phyloP scores from a whole-genome alignment of 148 eudicot species.

The Cornus suecica region DNA sequence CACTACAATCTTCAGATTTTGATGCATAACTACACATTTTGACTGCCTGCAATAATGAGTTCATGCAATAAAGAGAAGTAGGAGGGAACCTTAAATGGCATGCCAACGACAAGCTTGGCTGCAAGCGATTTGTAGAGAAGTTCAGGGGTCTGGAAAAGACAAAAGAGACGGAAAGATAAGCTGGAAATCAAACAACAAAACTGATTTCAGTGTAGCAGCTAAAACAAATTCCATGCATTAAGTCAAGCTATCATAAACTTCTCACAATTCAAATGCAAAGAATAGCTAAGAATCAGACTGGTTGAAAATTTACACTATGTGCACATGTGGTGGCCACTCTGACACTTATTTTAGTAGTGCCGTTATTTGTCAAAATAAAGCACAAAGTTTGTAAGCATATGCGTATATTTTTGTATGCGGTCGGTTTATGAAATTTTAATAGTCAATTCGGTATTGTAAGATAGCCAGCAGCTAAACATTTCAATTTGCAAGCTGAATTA shows the following conservation, averaged over 20 bases:
- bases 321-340: too few species aligned
- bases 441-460: not conserved
- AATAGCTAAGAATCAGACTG: not conserved
- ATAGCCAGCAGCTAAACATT: not conserved
- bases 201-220: not conserved
- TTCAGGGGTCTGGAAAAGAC: constrained; percentile 65
- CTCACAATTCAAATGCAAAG: not conserved
- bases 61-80: not conserved
- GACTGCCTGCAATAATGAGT: not conserved
- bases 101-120: constrained; percentile 86
- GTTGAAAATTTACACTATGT: not conserved
- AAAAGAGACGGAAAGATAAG: constrained; percentile 8
- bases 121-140: constrained; percentile 83
- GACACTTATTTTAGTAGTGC: too few species aligned
- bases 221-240: not conserved
- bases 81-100: constrained; percentile 83
- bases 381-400: not conserved
- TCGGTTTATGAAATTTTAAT: too few species aligned
- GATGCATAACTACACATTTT: not conserved
- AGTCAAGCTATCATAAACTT: not conserved
- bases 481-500: not conserved
- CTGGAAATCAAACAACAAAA: constrained; percentile 4
- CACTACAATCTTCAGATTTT: not conserved
- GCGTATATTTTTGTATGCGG: not conserved
- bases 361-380: too few species aligned